Evolutionary conservation across 768 basidiomycete species (phyloP).

Genomic region (Chalciporus sphaerocephalus): DNA sequence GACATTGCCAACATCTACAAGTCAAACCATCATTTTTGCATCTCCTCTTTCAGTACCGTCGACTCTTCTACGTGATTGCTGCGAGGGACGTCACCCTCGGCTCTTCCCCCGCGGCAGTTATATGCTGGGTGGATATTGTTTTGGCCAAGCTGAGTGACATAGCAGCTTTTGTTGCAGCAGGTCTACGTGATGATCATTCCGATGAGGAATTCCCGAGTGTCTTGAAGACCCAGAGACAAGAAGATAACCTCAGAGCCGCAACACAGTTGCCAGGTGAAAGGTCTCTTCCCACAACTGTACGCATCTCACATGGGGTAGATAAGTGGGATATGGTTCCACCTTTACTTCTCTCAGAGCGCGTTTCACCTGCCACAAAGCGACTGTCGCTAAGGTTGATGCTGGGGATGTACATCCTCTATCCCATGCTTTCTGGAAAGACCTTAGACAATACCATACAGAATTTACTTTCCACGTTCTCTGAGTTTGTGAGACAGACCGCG

Average conservation of each 20-base stretch:
- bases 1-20: slow-evolving; percentile 20
- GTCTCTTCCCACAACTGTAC: background rate
- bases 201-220: slow-evolving; percentile 22
- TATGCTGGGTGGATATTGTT: slow-evolving; percentile 65
- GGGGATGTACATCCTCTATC: slow-evolving; percentile 49
- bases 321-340: slow-evolving; percentile 47
- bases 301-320: slow-evolving; percentile 36
- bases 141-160: slow-evolving; percentile 49
- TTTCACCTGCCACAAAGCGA: slow-evolving; percentile 60
- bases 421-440: slow-evolving; percentile 27
- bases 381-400: slow-evolving; percentile 54
- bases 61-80: slow-evolving; percentile 43
- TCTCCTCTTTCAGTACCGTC: slow-evolving; percentile 50
- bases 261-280: slow-evolving; percentile 62
- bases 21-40: slow-evolving; percentile 31
- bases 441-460: slow-evolving; percentile 12
- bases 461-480: slow-evolving; percentile 15
- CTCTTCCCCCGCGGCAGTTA: slow-evolving; percentile 31
- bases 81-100: slow-evolving; percentile 25
- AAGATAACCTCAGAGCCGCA: slow-evolving; percentile 54
- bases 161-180: slow-evolving; percentile 29
- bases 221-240: slow-evolving; percentile 40
- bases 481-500: slow-evolving; percentile 20
- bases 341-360: slow-evolving; percentile 43
- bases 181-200: slow-evolving; percentile 11